These are phyloP conservation scores for Boehmeria nivea DNA, from an alignment of 306 rosid genomes.

Conservation along the genomic window DNA sequence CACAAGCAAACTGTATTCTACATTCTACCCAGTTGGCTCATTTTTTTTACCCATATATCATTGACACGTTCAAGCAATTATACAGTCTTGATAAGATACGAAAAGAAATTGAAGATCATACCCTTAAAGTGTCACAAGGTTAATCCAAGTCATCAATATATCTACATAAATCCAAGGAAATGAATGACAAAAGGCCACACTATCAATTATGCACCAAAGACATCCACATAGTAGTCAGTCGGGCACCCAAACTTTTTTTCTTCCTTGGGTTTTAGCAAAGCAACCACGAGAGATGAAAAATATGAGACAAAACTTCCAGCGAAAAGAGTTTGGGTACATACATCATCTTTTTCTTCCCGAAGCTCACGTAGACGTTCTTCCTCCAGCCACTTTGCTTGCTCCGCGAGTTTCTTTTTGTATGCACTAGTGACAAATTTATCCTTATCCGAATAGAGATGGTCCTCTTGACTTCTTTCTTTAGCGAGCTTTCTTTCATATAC, in stretches of 20 bases:
- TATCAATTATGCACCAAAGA: neutral
- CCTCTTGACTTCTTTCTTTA: constrained; percentile 81
- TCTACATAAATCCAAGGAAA: neutral
- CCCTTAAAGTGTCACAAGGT: neutral
- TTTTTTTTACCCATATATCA: no score
- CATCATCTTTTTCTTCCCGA: constrained; percentile 79
- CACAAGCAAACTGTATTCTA: no score
- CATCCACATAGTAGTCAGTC: no score
- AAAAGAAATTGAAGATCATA: neutral
- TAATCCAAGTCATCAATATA: neutral
- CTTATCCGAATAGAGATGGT: constrained; percentile 74
- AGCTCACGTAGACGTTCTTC: constrained; percentile 65
- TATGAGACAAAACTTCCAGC: neutral
- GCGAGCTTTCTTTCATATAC: constrained; percentile 79
- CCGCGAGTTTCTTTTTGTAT: constrained; percentile 80
- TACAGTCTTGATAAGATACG: no score
- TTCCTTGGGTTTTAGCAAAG: neutral
- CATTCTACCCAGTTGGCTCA: no score
- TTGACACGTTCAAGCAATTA: no score
- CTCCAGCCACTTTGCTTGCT: constrained; percentile 68
- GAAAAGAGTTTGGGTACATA: constrained; percentile 25
- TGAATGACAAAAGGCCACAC: neutral
- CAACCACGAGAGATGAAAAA: neutral
- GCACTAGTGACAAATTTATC: constrained; percentile 80
- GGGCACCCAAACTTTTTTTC: no score